Conservation (phyloP, 495 filamentous ascomycete genomes). For the Jackrogersella minutella region DNA sequence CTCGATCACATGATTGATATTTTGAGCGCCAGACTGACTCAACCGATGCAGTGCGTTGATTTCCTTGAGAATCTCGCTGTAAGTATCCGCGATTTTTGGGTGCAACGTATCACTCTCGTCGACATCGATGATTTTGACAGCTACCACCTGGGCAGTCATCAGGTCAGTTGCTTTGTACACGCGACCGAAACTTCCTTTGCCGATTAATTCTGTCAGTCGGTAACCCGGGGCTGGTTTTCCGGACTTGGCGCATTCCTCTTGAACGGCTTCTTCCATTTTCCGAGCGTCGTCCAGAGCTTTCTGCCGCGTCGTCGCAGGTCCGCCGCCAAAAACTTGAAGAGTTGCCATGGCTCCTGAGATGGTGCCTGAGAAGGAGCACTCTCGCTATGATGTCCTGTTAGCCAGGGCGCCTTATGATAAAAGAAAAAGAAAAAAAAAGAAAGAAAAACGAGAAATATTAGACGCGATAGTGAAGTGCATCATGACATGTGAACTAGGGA, state of each 20-base stretch:
- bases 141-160: conserved; percentile 72
- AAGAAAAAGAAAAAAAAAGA: background rate
- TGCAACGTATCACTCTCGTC: conserved; percentile 82
- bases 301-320: conserved; percentile 51
- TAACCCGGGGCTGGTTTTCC: conserved; percentile 65
- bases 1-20: conserved; percentile 90
- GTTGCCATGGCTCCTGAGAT: conserved; percentile 44
- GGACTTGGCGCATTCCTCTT: conserved; percentile 57
- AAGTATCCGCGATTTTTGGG: conserved; percentile 77
- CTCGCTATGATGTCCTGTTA: conserved; percentile 6
- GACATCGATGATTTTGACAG: conserved; percentile 96
- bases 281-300: conserved; percentile 64
- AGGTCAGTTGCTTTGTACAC: conserved; percentile 82
- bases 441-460: background rate
- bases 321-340: conserved; percentile 52
- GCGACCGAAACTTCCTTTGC: conserved; percentile 93
- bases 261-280: conserved; percentile 60
- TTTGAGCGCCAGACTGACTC: conserved; percentile 82
- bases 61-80: conserved; percentile 87
- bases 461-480: background rate
- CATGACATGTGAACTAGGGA: background rate
- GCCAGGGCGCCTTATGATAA: background rate
- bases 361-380: background rate
- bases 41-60: conserved; percentile 85
- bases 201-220: conserved; percentile 86